Base-by-base conservation (phyloP, 75 land plant genomes). In the Ceratopteris richardii region DNA sequence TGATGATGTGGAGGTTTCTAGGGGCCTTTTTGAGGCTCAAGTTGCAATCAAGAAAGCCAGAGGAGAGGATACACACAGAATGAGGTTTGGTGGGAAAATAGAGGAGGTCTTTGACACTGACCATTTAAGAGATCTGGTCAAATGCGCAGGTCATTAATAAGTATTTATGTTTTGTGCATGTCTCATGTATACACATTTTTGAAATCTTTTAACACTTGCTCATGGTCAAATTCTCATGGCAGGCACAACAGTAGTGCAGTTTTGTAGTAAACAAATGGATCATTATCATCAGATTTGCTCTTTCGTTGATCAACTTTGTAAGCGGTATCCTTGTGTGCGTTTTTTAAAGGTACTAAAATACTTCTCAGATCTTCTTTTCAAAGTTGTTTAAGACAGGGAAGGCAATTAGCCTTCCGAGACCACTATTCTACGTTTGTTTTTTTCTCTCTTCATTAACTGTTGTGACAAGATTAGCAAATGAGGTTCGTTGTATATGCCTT, bases 161-260 rank as follows among this genome's bases (percentile, higher is more conserved):
- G 23, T 30, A 19, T 10, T 29, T 7, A 29, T 33, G 40, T 31
- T 31, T 57, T 16, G 1, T 18, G n/a, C 31, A 54, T 27, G 1
- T 2, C 31, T 26, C 24, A 4, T 54, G 31, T 23, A 51, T 51
- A 18, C 18, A 17, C 11, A 54, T 54, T 26, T 9, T 29, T 18
- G 1, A 17, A 41, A 20, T 31, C 20, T n/a, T 20, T 0, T 19
- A 39, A 5, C 27, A 40, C 14, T 22, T 16, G 16, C 14, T 54
- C 14, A 20, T 31, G 25, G 0, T 23, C 2, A 30, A 27, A 25
- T 27, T 28, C 26, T 54, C 10, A 23, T 39, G 73, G 44, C 87
- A 92, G 98, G 94, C 16, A 68, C 82, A 44, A 69, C 86, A 12
- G 82, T 92, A 30, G 95, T 92, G 16, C 73, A 80, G 65, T 92